Base-by-base conservation (phyloP, 148 eudicot genomes). In the Simmondsia chinensis region DNA sequence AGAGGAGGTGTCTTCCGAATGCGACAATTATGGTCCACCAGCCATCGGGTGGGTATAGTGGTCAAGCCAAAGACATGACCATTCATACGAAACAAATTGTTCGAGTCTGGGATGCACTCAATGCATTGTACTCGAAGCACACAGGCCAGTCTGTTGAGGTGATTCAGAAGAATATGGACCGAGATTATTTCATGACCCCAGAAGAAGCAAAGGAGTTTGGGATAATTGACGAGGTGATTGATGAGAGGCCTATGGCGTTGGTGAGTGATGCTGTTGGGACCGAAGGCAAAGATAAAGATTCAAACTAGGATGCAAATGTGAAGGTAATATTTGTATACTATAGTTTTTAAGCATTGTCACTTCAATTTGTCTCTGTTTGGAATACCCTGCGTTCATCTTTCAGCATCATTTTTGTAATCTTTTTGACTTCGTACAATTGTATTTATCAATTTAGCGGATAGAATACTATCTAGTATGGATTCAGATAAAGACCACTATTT, bases 1-100 rank as follows among this genome's bases (percentile, higher is more conserved):
- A 89, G 72, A 66, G 97, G 61, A 73, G 73, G 32, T 28, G 95
- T 47, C 95, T 89, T 44, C 97, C 95, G 48, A 84, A 89, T 68
- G 93, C 97, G 10, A 84, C 93, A 6, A 35, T 89, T 35, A 89
- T 89, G 97, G 56, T 89, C 48, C 97, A 84, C 52, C 97, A 89
- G 63, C 97, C 97, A 55, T 89, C 97, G 37, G 97, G 97, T 39
- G 97, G 97, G 26, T 80, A 83, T 48, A 88, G 94, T 32, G 97
- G 97, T 37, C 97, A 88, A 69, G 97, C 97, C 16, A 80, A 80
- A 65, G 97, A 88, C 56, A 68, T 88, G 53, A 77, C 84, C 22
- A 84, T 88, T 59, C 97, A 88, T 68, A 88, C 97, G 7, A 83
- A 84, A 57, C 91, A 88, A 43, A 88, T 88, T 54, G 69, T 88